These are phyloP conservation scores for Schwanniomyces occidentalis DNA, from an alignment of 805 yeast species.

Conservation along the genomic window DNA sequence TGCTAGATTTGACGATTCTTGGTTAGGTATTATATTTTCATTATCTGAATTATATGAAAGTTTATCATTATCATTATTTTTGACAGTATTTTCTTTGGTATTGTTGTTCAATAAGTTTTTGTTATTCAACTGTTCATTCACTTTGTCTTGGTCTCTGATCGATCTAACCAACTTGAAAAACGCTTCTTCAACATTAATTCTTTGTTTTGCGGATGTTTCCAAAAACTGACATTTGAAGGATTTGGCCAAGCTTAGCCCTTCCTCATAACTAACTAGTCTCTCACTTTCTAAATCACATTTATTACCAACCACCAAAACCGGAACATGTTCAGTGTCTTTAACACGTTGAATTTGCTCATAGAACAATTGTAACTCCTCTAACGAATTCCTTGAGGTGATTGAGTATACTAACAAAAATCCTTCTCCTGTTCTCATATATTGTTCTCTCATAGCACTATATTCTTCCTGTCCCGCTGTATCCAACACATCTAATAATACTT, in stretches of 20 bases:
- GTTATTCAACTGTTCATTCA: conserved; percentile 1
- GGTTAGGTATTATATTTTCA: conserved; percentile 3
- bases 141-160: conserved; percentile 34
- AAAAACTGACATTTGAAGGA: conserved; percentile 71
- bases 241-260: conserved; percentile 62
- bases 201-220: conserved; percentile 92
- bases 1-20: conserved; percentile 11
- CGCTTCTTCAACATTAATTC: conserved; percentile 85
- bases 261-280: conserved; percentile 71
- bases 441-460: conserved; percentile 81
- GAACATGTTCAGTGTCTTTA: conserved; percentile 72
- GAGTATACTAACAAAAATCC: conserved; percentile 89
- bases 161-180: conserved; percentile 68
- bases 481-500: conserved; percentile 76
- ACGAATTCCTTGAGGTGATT: conserved; percentile 79
- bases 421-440: conserved; percentile 94
- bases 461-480: conserved; percentile 99
- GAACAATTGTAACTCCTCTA: conserved; percentile 81
- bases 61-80: conserved; percentile 2
- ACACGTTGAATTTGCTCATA: conserved; percentile 76
- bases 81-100: conserved; percentile 7
- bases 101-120: conserved; percentile 1
- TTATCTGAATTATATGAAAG: conserved; percentile 1
- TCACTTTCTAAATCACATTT: conserved; percentile 74
- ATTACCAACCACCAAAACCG: conserved; percentile 77